Conservation (phyloP, 1,284 basidiomycete genomes). For the Ganoderma leucocontextum region DNA sequence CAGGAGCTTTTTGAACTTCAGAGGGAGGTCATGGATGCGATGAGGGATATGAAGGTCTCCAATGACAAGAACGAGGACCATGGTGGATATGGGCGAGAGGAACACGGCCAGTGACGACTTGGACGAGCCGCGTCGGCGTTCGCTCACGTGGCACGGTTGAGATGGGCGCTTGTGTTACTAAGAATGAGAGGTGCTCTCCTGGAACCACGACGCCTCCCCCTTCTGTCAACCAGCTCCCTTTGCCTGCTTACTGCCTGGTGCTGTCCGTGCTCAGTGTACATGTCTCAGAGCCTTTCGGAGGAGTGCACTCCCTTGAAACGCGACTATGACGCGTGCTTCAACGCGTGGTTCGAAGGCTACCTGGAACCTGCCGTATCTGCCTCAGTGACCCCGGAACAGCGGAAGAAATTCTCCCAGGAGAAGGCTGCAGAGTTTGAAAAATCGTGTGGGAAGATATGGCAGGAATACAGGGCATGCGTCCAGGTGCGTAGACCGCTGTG, state of each 20-base stretch:
- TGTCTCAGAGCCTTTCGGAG: conserved; percentile 78
- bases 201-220: conserved; percentile 19
- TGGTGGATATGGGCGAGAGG: conserved; percentile 37
- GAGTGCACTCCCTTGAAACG: conserved; percentile 92
- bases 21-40: conserved; percentile 87
- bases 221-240: not conserved
- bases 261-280: conserved; percentile 36
- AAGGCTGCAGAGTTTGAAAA: conserved; percentile 85
- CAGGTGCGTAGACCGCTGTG: conserved; percentile 56
- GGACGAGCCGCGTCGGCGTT: not conserved
- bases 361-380: conserved; percentile 76
- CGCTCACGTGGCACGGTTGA: conserved; percentile 27
- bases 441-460: conserved; percentile 85
- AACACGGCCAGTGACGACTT: conserved; percentile 10
- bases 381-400: conserved; percentile 49
- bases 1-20: conserved; percentile 97
- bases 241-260: not conserved
- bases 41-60: conserved; percentile 96
- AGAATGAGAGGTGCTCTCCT: conserved; percentile 13
- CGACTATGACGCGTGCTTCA: conserved; percentile 93
- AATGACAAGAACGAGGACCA: conserved; percentile 92
- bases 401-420: conserved; percentile 55
- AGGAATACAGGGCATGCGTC: conserved; percentile 81
- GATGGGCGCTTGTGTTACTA: conserved; percentile 30
- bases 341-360: conserved; percentile 96